Conservation (phyloP, 257 asterid species). For the Agastache rugosa region DNA sequence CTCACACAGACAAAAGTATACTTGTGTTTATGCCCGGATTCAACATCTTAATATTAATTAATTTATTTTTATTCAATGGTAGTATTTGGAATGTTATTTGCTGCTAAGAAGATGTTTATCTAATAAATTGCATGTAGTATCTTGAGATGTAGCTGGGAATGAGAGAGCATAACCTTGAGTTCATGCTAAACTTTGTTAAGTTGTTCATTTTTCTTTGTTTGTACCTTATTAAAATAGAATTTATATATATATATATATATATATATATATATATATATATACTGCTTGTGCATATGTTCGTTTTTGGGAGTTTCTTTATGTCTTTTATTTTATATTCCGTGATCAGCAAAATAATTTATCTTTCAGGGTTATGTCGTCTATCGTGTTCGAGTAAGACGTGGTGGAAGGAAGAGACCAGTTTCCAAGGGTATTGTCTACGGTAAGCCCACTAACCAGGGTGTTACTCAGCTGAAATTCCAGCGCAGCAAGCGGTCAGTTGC, state of each 20-base stretch:
- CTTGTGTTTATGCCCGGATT: background rate
- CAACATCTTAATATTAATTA: background rate
- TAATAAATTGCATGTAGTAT: background rate
- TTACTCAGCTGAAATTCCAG: slow-evolving; percentile 38
- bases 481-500: slow-evolving; percentile 39
- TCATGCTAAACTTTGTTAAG: background rate
- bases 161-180: background rate
- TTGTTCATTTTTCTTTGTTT: background rate
- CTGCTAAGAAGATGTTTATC: background rate
- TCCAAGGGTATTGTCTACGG: slow-evolving; percentile 38
- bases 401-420: slow-evolving; percentile 41
- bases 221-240: background rate
- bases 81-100: background rate
- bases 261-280: background rate
- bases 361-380: slow-evolving; percentile 35
- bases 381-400: slow-evolving; percentile 37
- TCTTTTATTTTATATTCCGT: too few relatives aligned
- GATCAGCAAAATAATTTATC: background rate
- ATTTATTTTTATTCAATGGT: background rate
- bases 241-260: background rate
- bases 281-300: background rate
- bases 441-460: slow-evolving; percentile 39
- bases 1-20: background rate
- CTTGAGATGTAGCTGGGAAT: background rate
- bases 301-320: too few relatives aligned